Conservation (phyloP, 2,329 filamentous ascomycete species). For the Claviceps monticola region DNA sequence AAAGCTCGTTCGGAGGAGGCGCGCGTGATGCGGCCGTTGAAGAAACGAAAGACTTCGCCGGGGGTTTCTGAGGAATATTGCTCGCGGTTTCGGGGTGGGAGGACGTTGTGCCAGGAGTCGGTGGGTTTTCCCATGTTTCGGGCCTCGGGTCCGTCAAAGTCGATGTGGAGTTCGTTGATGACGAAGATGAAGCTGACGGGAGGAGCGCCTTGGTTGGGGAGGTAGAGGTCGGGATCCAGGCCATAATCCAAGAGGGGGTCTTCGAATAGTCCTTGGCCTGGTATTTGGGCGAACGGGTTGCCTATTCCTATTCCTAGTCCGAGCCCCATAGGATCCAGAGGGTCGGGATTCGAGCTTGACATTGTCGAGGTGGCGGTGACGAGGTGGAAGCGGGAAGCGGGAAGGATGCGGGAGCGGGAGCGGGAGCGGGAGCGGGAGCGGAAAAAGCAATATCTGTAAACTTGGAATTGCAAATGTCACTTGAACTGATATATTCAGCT, state of each 20-base stretch:
- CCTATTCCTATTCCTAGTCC: not conserved
- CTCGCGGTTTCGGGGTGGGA: conserved; percentile 15
- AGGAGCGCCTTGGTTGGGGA: not conserved
- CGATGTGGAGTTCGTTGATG: conserved; percentile 20
- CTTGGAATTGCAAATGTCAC: too few species aligned
- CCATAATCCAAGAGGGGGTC: not conserved
- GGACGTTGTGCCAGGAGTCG: conserved; percentile 15
- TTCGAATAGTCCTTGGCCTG: not conserved
- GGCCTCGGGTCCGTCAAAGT: not conserved
- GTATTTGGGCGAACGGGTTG: not conserved
- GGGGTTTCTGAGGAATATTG: conserved; percentile 15
- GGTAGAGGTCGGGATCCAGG: not conserved
- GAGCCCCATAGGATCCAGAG: not conserved
- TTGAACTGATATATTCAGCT: too few species aligned
- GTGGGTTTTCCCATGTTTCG: conserved; percentile 4
- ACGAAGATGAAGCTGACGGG: conserved; percentile 24
- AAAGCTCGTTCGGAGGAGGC: conserved; percentile 12
- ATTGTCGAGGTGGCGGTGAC: not conserved
- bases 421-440: too few species aligned
- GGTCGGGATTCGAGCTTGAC: not conserved
- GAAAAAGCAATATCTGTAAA: too few species aligned
- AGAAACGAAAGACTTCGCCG: conserved; percentile 24
- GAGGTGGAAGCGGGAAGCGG: too few species aligned
- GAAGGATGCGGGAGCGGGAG: too few species aligned
- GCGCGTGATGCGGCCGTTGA: conserved; percentile 15